Base-by-base conservation (phyloP, 805 yeast species). In the Candida ipomoeae region DNA sequence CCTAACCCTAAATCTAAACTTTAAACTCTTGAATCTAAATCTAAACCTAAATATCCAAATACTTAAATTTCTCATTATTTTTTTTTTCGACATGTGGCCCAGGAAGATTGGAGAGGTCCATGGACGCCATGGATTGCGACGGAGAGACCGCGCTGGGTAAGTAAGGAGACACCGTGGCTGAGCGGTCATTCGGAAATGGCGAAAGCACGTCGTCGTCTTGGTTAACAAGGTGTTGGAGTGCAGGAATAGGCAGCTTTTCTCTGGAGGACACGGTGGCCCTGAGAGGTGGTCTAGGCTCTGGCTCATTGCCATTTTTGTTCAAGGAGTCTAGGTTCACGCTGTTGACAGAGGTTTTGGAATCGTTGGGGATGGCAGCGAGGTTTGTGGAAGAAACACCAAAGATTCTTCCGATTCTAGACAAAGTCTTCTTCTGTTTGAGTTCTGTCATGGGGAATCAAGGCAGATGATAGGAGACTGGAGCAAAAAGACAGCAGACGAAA, bases 301-400 rank as follows among this genome's bases (percentile, higher is more conserved):
- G 11, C 6, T 51, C 54, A 33, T 45, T 26, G 26, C 38, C 48
- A 17, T 32, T 26, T 11, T 46, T 32, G 44, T 39, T n/a, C 38
- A 43, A 14, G 26, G 46, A 26, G 29, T 49, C 50, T 39, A 34
- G 37, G 11, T 49, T 43, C 6, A 40, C 44, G 31, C 44, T 50
- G 18, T 38, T 18, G 11, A 44, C 29, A 4, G 48, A 14, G 3
- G 50, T 7, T 37, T 53, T 53, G 29, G 48, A 35, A 33, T 50
- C 53, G 23, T 45, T 47, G 4, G 52, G 44, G 33, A 44, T 37
- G 42, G 42, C 53, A 5, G 55, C 29, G 31, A 55, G 52, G 46
- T 57, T 58, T n/a, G 63, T 50, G 31, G 58, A 53, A 55, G 60
- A 62, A 18, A 59, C 62, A 18, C 66, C 66, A 48, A 63, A 62